Base-by-base conservation (phyloP, 108 stramenopile species). In the Fragilariopsis cylindrus region DNA sequence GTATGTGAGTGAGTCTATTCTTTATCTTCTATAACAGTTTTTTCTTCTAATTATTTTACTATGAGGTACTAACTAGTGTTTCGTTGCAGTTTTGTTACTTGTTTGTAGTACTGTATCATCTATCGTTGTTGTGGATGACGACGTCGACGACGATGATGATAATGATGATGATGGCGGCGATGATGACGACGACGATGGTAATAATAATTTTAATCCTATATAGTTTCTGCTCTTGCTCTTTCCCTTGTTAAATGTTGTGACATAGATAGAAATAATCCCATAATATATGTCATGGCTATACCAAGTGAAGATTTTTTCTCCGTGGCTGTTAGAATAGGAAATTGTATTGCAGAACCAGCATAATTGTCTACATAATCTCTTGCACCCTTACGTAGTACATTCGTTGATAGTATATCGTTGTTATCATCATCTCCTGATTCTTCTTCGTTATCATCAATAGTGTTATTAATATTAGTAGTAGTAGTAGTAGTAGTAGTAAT, bases 281-380 rank as follows among this genome's bases (percentile, higher is more conserved):
- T 71, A 4, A 87, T 74, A 72, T 79, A 75, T 15, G 54, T 65
- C 69, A 87, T 81, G n/a, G 81, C 76, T 5, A 73, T 45, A 0
- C 87, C 87, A 12, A 87, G 62, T 5, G 87, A 74, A 3, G 87
- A 77, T 18, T 67, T 68, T 50, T 48, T 84, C 48, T 84, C 81
- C 47, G 66, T 70, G 47, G 82, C 87, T 3, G 79, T 84, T 7
- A 87, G 76, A 21, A 53, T 58, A 11, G 87, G 87, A 47, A 86
- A 82, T 21, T 71, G 69, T 5, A 86, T 73, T 16, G 49, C 53
- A 11, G 75, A 43, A 7, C 81, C 81, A 13, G 73, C 67, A 52
- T 78, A 78, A 44, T 67, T 30, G 7, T 78, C 68, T 1, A 73
- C 50, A 54, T 78, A 82, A 7, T 82, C 82, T 11, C 50, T 46